phyloP scores from a whole-genome alignment of 2,329 filamentous ascomycete species.

The Talaromyces sp. region DNA sequence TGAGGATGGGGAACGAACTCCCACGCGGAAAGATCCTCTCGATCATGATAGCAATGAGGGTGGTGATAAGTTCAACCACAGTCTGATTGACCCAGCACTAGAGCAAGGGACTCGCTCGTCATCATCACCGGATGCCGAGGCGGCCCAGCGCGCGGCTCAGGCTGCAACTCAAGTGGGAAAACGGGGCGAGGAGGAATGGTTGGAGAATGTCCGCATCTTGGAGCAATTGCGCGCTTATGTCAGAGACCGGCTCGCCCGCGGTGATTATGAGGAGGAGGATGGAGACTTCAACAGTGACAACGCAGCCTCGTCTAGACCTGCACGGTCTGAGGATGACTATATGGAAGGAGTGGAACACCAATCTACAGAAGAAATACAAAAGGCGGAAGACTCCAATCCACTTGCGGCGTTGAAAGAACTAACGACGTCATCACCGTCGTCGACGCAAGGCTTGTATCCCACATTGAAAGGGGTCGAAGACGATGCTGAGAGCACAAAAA shows the following conservation, averaged over 20 bases:
- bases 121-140: constrained; percentile 31
- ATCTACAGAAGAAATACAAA: neutral
- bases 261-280: constrained; percentile 45
- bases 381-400: constrained; percentile 8
- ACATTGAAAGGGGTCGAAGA: constrained; percentile 22
- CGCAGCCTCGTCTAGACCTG: constrained; percentile 15
- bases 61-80: constrained; percentile 30
- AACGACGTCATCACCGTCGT: constrained; percentile 3
- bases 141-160: constrained; percentile 34
- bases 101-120: constrained; percentile 9
- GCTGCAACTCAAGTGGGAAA: constrained; percentile 40
- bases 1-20: constrained; percentile 27
- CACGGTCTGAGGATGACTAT: constrained; percentile 19
- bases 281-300: constrained; percentile 21
- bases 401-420: constrained; percentile 4
- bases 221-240: constrained; percentile 58
- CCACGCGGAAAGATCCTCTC: constrained; percentile 28
- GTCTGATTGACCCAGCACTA: constrained; percentile 44
- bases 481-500: constrained; percentile 20
- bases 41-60: constrained; percentile 15
- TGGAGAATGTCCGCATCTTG: constrained; percentile 62
- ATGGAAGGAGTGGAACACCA: constrained; percentile 21
- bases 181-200: constrained; percentile 54
- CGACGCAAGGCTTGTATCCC: constrained; percentile 23
- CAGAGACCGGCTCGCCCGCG: constrained; percentile 51